phyloP scores from a whole-genome alignment of 2,329 filamentous ascomycete species.

The Fusarium sp. region DNA sequence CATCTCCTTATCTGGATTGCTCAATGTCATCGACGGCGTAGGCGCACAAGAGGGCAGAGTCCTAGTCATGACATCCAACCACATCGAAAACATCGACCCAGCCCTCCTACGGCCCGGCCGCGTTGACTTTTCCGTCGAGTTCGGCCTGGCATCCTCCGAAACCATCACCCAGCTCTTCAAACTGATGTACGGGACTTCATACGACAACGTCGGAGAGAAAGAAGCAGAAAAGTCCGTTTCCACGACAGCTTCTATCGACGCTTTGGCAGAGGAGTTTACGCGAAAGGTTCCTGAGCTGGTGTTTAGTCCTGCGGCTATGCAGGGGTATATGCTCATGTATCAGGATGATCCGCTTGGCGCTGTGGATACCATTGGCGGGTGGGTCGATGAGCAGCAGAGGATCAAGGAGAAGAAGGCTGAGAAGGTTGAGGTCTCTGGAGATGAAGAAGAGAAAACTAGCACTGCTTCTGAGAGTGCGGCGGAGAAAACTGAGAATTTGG shows the following conservation, averaged over 20 bases:
- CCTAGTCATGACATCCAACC: slow-evolving; percentile 79
- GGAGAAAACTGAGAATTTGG: not conserved
- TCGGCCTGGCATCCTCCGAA: slow-evolving; percentile 21
- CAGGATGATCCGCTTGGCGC: slow-evolving; percentile 27
- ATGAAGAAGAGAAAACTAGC: not conserved
- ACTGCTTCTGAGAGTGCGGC: not conserved
- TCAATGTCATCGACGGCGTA: slow-evolving; percentile 77
- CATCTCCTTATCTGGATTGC: slow-evolving; percentile 67
- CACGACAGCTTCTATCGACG: not conserved
- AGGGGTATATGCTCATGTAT: slow-evolving; percentile 34
- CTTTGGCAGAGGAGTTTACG: slow-evolving; percentile 20
- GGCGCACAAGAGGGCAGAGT: slow-evolving; percentile 75
- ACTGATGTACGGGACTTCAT: slow-evolving; percentile 16
- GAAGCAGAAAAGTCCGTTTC: not conserved
- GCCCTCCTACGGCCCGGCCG: slow-evolving; percentile 23
- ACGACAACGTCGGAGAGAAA: not conserved
- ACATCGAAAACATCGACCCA: slow-evolving; percentile 30
- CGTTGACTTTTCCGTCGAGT: slow-evolving; percentile 25
- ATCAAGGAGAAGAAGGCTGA: not conserved
- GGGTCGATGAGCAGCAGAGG: slow-evolving; percentile 21
- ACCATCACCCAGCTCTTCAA: slow-evolving; percentile 15
- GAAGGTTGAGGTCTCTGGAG: not conserved
- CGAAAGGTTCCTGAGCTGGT: slow-evolving; percentile 17
- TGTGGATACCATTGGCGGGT: slow-evolving; percentile 5
- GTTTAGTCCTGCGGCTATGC: slow-evolving; percentile 38